Base-by-base conservation (phyloP, 164 flowering plant species). In the Vitis riparia region DNA sequence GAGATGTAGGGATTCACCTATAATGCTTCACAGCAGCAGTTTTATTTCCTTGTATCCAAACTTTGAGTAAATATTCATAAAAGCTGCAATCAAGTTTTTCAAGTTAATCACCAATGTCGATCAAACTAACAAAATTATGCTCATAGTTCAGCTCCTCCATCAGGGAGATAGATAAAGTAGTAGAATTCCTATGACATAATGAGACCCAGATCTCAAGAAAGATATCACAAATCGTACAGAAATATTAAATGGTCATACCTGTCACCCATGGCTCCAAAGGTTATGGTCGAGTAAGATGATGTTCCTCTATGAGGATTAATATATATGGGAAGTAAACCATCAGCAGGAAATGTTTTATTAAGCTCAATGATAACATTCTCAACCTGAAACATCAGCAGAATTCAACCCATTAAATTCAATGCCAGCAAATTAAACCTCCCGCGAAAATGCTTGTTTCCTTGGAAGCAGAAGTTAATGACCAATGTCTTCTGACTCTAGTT, bases 181-280 rank as follows among this genome's bases (percentile, higher is more conserved):
- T 47, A 44, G 53, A 11, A 11, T 29, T 14, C 32, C 44, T 17
- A 30, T n/a, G 3, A 67, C 12, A 58, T 12, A 16, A 67, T 56
- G 70, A 67, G 52, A 44, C 48, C 30, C 51, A 16, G 13, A 67
- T 13, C n/a, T 17, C 10, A 16, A 3, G 7, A 30, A 37, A 57
- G 7, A 6, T 14, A 17, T 30, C 51, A 68, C 51, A 23, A 23
- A 23, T 29, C 27, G n/a, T 19, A 62, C 5, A 8, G 12, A 6
- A 16, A 49, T 30, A 17, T 17, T 30, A 16, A 57, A 27, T 17
- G 1, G 47, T 32, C 44, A 37, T 84, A 96, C 99, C 99, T 96
- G 76, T 96, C 99, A 59, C 99, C 99, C 98, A 96, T 96, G 59
- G 99, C 99, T 71, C 99, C 99, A 85, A 96, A 96, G 30, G 98